Evolutionary conservation across 2,329 filamentous ascomycete genomes (phyloP), one percentile per base, ranked within the genome.

Genomic region (Beauveria varroae): DNA sequence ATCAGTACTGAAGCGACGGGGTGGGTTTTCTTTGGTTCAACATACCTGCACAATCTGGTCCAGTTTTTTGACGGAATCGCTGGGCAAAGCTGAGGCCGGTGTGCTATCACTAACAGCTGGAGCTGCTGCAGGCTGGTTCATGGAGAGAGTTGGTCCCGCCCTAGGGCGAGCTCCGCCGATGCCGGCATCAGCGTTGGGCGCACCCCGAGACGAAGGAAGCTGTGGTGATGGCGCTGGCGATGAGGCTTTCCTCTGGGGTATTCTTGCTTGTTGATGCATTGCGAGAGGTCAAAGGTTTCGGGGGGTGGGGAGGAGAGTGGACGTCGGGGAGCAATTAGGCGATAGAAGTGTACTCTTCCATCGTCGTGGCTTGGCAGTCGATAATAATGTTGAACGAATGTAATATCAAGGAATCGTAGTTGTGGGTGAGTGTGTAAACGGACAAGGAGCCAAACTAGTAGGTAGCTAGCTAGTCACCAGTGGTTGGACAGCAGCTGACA

Each of bases 261-360:
- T 84, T 68, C 93, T 87, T 68, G 90, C 87, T 76, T 93, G 90
- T 77, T 96, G 93, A 84, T 97, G 92, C 93, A 97, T 97, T 16
- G 46, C 57, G 60, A 28, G 34, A 51, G 49, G 54, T 6, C 28
- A 41, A 52, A 51, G 26, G 54, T 16, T 22, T 51, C 20, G 43
- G 60, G n/a, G 28, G 47, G 16, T 26, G 46, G 18, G 54, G 52
- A 40, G 40, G 26, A n/a, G 47, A 34, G 37, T 46, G 37, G 37
- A 37, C 16, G 47, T 46, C 12, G 54, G 54, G 40, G 49, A 24
- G 28, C 22, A 18, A 57, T 52, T 56, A 56, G 37, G 54, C 53
- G 40, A 40, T 41, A 30, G 41, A 46, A 52, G 37, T 53, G 26
- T 34, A 16, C 28, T 57, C 53, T 57, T 62, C 60, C 60, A 62